Evolutionary conservation across 164 flowering plant genomes (phyloP), one percentile per base, ranked within the genome.

Genomic region (Kalanchoe fedtschenkoi): DNA sequence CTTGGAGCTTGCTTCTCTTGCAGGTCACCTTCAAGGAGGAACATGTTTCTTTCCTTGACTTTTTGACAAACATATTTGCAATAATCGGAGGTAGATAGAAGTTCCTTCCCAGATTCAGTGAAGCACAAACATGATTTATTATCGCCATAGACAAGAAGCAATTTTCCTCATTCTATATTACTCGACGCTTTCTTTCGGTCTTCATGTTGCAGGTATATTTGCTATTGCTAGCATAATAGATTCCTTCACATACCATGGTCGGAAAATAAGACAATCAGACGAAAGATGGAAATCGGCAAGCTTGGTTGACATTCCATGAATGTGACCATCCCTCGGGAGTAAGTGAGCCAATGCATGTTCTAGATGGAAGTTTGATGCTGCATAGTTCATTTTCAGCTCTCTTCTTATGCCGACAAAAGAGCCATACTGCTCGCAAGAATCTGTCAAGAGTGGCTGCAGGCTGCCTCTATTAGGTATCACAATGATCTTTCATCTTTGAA

Each of bases 161-260:
- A 7, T 16, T 43, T 43, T 47, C 3, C 11, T 47, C n/a, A 24
- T 0, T 10, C n/a, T 8, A 17, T n/a, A n/a, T n/a, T 51, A 35
- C 51, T 44, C 21, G 35, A 33, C 44, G 55, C 46, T 55, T 58
- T 29, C 61, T 8, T 9, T 15, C 46, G 22, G 17, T 13, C n/a
- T 32, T 37, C 35, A 5, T 44, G 61, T 22, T 44, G 21, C 72
- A 87, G 95, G 90, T 42, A 69, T 85, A 29, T 87, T 87, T 71
- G 79, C 95, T 1, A 78, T 87, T 44, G 76, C 87, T 4, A 88
- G 88, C 5, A 83, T 87, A 34, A 35, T 87, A 28, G 95, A 87
- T 70, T 71, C 95, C 5, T 81, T 85, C 58, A 39, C 83, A 13
- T 87, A 81, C 69, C 86, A 83, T 63, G 86, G 90, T 62, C 87